phyloP scores from a whole-genome alignment of 495 filamentous ascomycete species.

The Tricharina praecox region DNA sequence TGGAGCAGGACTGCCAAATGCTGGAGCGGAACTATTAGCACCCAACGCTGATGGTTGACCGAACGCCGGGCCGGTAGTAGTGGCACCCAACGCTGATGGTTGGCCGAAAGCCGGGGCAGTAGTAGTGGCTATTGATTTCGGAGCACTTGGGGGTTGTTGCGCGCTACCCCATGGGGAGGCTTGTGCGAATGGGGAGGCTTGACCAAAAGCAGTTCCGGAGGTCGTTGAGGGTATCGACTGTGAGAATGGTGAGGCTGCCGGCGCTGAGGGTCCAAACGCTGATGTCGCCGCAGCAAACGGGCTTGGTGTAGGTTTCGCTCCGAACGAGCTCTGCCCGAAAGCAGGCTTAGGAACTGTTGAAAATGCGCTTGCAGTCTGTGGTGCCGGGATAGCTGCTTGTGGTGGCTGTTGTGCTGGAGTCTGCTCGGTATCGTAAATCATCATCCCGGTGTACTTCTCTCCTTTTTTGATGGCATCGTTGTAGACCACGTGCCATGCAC shows the following conservation, averaged over 20 bases:
- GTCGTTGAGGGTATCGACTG: slow-evolving; percentile 10
- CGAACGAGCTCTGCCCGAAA: slow-evolving; percentile 31
- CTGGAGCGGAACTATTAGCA: slow-evolving; percentile 7
- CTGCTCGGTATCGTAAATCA: slow-evolving; percentile 30
- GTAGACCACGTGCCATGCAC: slow-evolving; percentile 82
- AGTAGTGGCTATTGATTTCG: slow-evolving; percentile 5
- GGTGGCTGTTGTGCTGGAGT: slow-evolving; percentile 25
- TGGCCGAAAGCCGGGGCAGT: slow-evolving; percentile 27
- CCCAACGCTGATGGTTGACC: slow-evolving; percentile 25
- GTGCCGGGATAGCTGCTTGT: too few species aligned
- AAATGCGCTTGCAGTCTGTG: too few species aligned
- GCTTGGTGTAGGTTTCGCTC: slow-evolving; percentile 5
- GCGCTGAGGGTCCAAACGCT: slow-evolving; percentile 5
- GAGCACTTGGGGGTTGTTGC: background rate
- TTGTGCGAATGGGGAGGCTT: slow-evolving; percentile 10
- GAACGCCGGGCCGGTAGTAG: slow-evolving; percentile 22
- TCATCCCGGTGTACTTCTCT: slow-evolving; percentile 53
- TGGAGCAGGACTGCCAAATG: slow-evolving; percentile 27
- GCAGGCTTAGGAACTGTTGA: slow-evolving; percentile 21
- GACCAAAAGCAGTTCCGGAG: slow-evolving; percentile 18
- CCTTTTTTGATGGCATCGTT: slow-evolving; percentile 62
- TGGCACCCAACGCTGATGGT: slow-evolving; percentile 17
- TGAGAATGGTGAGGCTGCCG: slow-evolving; percentile 15
- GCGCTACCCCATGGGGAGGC: slow-evolving; percentile 1
- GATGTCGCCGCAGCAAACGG: slow-evolving; percentile 13